Conservation (phyloP, 2,329 filamentous ascomycete species). For the Diaporthe vexans region DNA sequence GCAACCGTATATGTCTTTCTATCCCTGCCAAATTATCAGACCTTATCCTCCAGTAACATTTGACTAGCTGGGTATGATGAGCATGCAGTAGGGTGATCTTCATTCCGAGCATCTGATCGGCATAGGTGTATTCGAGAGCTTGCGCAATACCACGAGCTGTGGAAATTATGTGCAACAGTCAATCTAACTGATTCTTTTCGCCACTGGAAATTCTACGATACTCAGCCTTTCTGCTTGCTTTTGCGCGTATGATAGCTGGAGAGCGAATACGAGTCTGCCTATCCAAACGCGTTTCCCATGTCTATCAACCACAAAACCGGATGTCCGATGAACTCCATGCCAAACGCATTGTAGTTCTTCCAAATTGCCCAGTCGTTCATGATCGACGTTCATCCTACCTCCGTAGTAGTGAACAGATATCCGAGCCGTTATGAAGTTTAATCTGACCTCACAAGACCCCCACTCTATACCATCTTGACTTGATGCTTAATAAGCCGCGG, state of each 20-base stretch:
- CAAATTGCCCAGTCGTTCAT: neutral
- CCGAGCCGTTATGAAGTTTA: constrained; percentile 1
- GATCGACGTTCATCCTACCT: constrained; percentile 6
- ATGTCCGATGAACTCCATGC: constrained; percentile 14
- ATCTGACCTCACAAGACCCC: neutral
- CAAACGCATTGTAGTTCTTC: constrained; percentile 13
- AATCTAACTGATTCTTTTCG: neutral
- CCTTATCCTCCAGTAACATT: neutral
- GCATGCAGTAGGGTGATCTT: neutral
- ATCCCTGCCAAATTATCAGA: neutral
- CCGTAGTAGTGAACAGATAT: neutral
- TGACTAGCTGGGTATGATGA: too few relatives aligned
- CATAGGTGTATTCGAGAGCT: too few relatives aligned
- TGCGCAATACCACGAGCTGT: too few relatives aligned
- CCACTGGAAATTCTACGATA: neutral
- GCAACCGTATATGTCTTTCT: neutral
- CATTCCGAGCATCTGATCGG: too few relatives aligned
- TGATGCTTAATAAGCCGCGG: too few relatives aligned
- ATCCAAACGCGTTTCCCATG: neutral
- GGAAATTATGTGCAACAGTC: too few relatives aligned
- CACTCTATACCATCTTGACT: too few relatives aligned
- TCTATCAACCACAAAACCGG: neutral
- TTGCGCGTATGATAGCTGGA: too few relatives aligned
- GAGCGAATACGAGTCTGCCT: constrained; percentile 21
- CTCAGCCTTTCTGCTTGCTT: too few relatives aligned